Evolutionary conservation across 2,329 filamentous ascomycete genomes (phyloP).

Genomic region (Pseudogymnoascus sp.): DNA sequence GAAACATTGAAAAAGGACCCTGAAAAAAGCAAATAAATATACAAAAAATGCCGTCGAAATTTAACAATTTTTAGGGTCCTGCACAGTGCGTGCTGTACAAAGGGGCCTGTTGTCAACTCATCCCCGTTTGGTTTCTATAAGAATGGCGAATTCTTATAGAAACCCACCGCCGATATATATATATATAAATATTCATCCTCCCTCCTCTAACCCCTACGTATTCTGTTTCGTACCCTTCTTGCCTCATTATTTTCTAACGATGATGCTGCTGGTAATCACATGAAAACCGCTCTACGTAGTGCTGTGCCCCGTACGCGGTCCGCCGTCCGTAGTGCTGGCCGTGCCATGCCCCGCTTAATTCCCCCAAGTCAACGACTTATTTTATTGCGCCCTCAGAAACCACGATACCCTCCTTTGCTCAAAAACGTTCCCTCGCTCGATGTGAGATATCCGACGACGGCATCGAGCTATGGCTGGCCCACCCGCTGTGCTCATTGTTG

Average conservation of each 20-base stretch:
- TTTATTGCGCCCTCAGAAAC: neutral
- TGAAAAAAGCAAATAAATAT: neutral
- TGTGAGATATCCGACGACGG: neutral
- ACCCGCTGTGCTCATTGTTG: slow-evolving; percentile 44
- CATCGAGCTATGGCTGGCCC: slow-evolving; percentile 37
- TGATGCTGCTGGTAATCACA: neutral
- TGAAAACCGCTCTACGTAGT: neutral
- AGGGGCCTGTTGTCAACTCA: neutral
- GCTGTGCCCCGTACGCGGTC: no score
- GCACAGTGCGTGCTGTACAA: no score
- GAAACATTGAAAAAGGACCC: neutral
- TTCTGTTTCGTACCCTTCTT: neutral
- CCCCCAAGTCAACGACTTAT: slow-evolving; percentile 1
- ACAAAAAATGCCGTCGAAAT: neutral
- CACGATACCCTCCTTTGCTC: neutral
- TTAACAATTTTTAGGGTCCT: neutral
- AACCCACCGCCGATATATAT: neutral
- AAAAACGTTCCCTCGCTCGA: neutral
- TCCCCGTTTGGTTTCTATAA: neutral
- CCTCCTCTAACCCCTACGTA: neutral
- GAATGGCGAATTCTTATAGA: neutral
- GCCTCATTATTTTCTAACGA: neutral
- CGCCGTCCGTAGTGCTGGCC: neutral
- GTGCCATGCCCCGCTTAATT: slow-evolving; percentile 1
- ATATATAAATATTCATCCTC: neutral